Percentiles rank a stretch among this genome's conserved stretches.
Evolutionary conservation across 768 basidiomycete species (phyloP).

Genomic region (Termitomyces sp.): DNA sequence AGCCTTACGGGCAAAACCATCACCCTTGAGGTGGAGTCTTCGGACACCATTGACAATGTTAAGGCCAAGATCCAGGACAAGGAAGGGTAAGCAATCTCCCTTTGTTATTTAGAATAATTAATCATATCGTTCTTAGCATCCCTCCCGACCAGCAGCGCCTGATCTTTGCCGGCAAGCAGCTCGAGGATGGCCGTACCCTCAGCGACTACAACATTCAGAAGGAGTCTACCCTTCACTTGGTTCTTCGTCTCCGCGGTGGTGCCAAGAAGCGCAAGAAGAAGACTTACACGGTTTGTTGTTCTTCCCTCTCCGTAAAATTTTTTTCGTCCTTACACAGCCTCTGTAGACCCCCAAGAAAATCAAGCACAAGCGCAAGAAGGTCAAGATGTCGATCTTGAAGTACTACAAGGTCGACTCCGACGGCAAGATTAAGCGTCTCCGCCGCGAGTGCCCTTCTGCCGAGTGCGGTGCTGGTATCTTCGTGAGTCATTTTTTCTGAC

Average conservation of each 20-base stretch:
- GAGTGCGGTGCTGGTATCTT: slow-evolving; percentile 85
- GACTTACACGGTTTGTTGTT: slow-evolving; percentile 84
- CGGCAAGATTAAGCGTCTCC: slow-evolving; percentile 98
- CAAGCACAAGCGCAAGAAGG: slow-evolving; percentile 99
- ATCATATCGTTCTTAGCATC: slow-evolving; percentile 40
- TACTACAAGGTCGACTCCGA: slow-evolving; percentile 99
- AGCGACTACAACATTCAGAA: slow-evolving; percentile 98
- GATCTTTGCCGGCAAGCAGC: slow-evolving; percentile 99
- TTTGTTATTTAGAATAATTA: neutral
- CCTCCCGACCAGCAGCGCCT: slow-evolving; percentile 95
- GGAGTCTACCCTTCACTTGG: slow-evolving; percentile 97
- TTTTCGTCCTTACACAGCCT: neutral
- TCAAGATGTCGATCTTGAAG: slow-evolving; percentile 99
- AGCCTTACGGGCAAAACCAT: slow-evolving; percentile 99
- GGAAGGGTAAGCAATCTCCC: slow-evolving; percentile 64
- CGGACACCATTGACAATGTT: slow-evolving; percentile 97
- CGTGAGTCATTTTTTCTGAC: slow-evolving; percentile 37
- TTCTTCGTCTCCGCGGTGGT: slow-evolving; percentile 97
- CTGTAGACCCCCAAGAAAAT: slow-evolving; percentile 93
- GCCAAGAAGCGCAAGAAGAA: slow-evolving; percentile 99
- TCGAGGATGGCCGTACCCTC: slow-evolving; percentile 97
- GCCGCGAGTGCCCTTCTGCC: slow-evolving; percentile 88
- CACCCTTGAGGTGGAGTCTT: slow-evolving; percentile 96
- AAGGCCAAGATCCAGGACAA: slow-evolving; percentile 98
- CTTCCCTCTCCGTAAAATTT: neutral